Evolutionary conservation across 345 rosid species (phyloP).

Genomic region (Balakata baccata): DNA sequence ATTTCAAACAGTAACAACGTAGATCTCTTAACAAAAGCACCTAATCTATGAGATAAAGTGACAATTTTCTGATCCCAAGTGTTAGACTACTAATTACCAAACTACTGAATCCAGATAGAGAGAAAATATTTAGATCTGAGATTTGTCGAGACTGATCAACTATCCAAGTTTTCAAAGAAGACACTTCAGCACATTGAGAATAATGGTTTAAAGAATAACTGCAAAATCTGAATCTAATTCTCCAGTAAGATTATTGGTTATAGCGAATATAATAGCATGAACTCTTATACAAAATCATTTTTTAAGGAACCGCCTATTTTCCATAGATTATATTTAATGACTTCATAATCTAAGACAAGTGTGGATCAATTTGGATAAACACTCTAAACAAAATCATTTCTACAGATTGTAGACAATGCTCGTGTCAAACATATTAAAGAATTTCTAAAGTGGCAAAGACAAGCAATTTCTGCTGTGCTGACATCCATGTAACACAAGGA

Average conservation of each 20-base stretch:
- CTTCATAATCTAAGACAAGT: too few species aligned
- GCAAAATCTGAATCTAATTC: not conserved
- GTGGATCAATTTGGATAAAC: too few species aligned
- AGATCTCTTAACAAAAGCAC: not conserved
- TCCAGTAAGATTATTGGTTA: not conserved
- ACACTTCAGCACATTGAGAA: not conserved
- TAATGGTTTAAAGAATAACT: not conserved
- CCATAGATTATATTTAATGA: not conserved
- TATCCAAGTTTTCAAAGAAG: constrained; percentile 1
- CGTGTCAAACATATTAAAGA: not conserved
- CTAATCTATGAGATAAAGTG: not conserved
- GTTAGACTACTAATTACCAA: not conserved
- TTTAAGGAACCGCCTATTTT: not conserved
- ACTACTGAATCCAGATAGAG: not conserved
- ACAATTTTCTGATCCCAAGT: not conserved
- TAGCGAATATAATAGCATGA: not conserved
- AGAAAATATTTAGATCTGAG: not conserved
- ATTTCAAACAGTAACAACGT: not conserved
- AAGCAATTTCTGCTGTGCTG: not conserved
- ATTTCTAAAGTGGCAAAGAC: not conserved
- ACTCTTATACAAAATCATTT: not conserved
- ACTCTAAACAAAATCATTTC: not conserved
- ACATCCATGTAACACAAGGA: not conserved
- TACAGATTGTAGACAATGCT: not conserved
- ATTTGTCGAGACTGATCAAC: not conserved